These are phyloP conservation scores for Ceratocystis harringtonii DNA, from an alignment of 2,329 filamentous ascomycete species.

Conservation along the genomic window DNA sequence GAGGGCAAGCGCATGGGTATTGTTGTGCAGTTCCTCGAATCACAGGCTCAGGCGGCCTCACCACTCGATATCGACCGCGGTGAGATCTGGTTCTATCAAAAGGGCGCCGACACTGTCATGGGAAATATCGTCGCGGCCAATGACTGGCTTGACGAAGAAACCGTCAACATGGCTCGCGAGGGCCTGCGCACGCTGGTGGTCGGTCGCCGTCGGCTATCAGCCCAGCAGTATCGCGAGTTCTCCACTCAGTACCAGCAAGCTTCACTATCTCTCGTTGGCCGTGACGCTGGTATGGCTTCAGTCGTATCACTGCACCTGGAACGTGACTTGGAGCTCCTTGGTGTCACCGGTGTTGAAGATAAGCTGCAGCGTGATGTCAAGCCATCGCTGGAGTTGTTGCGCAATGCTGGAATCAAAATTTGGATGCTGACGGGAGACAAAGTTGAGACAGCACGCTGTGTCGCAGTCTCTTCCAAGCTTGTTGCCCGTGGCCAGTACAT, in stretches of 20 bases:
- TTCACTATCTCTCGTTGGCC: conserved; percentile 60
- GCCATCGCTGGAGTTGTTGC: conserved; percentile 79
- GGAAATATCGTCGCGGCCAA: conserved; percentile 85
- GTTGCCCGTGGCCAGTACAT: conserved; percentile 91
- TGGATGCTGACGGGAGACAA: conserved; percentile 99
- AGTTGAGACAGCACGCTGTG: conserved; percentile 90
- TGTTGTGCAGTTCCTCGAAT: conserved; percentile 68
- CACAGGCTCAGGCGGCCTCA: conserved; percentile 29
- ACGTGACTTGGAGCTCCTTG: conserved; percentile 74
- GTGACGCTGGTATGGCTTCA: conserved; percentile 67
- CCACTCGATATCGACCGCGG: conserved; percentile 38
- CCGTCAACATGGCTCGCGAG: conserved; percentile 98
- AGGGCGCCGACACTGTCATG: conserved; percentile 98
- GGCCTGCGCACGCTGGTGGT: conserved; percentile 87
- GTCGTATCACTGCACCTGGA: conserved; percentile 74
- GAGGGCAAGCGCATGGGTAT: conserved; percentile 98
- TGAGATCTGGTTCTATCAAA: conserved; percentile 98
- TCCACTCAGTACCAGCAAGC: conserved; percentile 60
- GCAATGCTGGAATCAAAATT: conserved; percentile 96
- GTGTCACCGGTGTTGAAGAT: conserved; percentile 96
- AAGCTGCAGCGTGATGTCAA: conserved; percentile 94
- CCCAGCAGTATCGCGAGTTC: conserved; percentile 70
- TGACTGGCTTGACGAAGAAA: conserved; percentile 98
- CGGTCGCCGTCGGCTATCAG: conserved; percentile 73
- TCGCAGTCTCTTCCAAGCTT: conserved; percentile 86